A percentile compares a stretch with the other conserved stretches of the same genome.
Evolutionary conservation across 2,329 filamentous ascomycete genomes (phyloP).

Genomic region (Phaeophleospora eucalypticola): DNA sequence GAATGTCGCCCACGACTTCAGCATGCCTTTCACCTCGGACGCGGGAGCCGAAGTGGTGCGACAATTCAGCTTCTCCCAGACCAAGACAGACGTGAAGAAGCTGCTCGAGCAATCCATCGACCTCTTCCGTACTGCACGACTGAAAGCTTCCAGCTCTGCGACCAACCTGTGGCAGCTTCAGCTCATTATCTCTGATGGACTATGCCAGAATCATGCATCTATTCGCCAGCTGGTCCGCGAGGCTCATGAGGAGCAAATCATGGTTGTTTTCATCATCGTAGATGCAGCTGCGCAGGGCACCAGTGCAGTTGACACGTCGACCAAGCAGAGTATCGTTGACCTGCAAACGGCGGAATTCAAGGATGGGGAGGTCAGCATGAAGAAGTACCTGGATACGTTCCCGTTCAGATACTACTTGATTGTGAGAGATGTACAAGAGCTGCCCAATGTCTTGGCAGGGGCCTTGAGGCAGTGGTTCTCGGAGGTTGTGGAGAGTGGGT

Average conservation of each 20-base stretch:
- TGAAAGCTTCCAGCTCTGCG: conserved; percentile 50
- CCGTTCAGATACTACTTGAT: conserved; percentile 97
- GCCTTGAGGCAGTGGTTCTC: conserved; percentile 95
- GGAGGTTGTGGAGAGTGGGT: conserved; percentile 52
- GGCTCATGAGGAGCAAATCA: conserved; percentile 88
- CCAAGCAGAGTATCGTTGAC: conserved; percentile 69
- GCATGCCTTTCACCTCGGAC: conserved; percentile 73
- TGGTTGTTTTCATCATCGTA: conserved; percentile 97
- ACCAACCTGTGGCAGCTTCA: conserved; percentile 91
- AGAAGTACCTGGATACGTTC: conserved; percentile 90
- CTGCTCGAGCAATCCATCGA: conserved; percentile 75
- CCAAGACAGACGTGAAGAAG: conserved; percentile 76
- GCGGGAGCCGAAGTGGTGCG: conserved; percentile 80
- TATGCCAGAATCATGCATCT: conserved; percentile 82
- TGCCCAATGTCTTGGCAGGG: conserved; percentile 82
- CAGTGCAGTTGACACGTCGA: conserved; percentile 68
- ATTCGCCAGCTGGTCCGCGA: conserved; percentile 79
- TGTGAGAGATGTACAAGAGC: conserved; percentile 83
- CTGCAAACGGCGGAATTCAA: conserved; percentile 81
- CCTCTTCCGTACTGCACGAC: conserved; percentile 72
- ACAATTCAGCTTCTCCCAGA: conserved; percentile 79
- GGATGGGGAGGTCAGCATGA: conserved; percentile 68
- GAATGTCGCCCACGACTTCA: conserved; percentile 80
- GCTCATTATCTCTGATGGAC: conserved; percentile 87
- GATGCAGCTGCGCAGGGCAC: conserved; percentile 52